A percentile compares a stretch with the other conserved stretches of the same genome.
phyloP scores from a whole-genome alignment of 2,329 filamentous ascomycete genomes.

The Fusarium illudens region DNA sequence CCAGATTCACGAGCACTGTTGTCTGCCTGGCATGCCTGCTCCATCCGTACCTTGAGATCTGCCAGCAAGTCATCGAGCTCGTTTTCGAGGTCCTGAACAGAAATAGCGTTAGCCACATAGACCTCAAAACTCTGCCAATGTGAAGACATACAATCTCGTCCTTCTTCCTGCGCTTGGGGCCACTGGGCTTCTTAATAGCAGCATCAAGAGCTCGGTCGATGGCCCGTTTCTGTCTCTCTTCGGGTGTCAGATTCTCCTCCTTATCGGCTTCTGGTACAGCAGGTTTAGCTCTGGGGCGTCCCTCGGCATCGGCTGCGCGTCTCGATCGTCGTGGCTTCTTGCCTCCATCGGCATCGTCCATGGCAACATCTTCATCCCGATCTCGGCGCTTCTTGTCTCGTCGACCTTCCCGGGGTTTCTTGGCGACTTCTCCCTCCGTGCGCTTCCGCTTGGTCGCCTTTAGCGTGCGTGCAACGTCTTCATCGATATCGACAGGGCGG shows the following conservation, averaged over 20 bases:
- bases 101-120: constrained; percentile 28
- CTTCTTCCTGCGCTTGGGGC: constrained; percentile 77
- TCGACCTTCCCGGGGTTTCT: constrained; percentile 79
- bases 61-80: constrained; percentile 91
- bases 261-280: constrained; percentile 68
- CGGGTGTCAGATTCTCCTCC: constrained; percentile 82
- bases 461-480: constrained; percentile 69
- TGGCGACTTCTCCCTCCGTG: constrained; percentile 67
- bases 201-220: constrained; percentile 89
- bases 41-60: constrained; percentile 88
- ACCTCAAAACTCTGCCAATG: not conserved
- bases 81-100: constrained; percentile 80
- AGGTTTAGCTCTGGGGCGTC: constrained; percentile 56
- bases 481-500: constrained; percentile 72
- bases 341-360: constrained; percentile 58
- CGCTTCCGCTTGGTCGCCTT: constrained; percentile 74
- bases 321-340: constrained; percentile 59
- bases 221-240: constrained; percentile 83
- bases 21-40: constrained; percentile 86
- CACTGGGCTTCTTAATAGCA: constrained; percentile 79
- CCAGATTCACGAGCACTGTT: constrained; percentile 81
- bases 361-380: constrained; percentile 57
- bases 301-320: constrained; percentile 53
- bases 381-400: constrained; percentile 71
- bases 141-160: constrained; percentile 78